These are phyloP conservation scores for Globisporangium barbulae DNA, from an alignment of 352 stramenopile genomes.

Conservation along the genomic window DNA sequence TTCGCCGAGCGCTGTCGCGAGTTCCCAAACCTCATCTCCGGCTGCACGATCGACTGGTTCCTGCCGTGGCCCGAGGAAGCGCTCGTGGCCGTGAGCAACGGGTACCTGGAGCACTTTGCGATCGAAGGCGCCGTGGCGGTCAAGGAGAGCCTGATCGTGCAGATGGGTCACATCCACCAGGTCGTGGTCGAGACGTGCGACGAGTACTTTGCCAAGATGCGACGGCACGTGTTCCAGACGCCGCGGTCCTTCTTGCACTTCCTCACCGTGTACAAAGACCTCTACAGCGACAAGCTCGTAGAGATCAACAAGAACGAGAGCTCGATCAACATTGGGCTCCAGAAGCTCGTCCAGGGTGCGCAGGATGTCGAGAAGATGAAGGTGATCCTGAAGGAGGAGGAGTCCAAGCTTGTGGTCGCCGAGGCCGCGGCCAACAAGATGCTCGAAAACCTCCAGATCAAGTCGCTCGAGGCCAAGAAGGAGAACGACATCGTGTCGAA, in stretches of 20 bases:
- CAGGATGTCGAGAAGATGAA: slow-evolving; percentile 92
- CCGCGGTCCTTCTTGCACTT: slow-evolving; percentile 89
- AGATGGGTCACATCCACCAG: slow-evolving; percentile 78
- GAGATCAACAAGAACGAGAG: slow-evolving; percentile 82
- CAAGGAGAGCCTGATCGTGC: slow-evolving; percentile 58
- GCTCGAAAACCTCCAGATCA: slow-evolving; percentile 73
- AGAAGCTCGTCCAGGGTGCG: slow-evolving; percentile 85
- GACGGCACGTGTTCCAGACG: slow-evolving; percentile 87
- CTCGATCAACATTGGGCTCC: slow-evolving; percentile 82
- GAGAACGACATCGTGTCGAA: slow-evolving; percentile 86
- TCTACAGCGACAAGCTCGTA: slow-evolving; percentile 73
- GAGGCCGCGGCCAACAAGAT: slow-evolving; percentile 83
- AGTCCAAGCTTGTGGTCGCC: slow-evolving; percentile 82
- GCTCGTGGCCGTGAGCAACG: slow-evolving; percentile 76
- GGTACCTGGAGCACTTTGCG: slow-evolving; percentile 65
- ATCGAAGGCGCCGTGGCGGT: slow-evolving; percentile 55
- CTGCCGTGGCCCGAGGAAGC: slow-evolving; percentile 87
- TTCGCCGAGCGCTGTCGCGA: slow-evolving; percentile 84
- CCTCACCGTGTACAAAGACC: slow-evolving; percentile 65
- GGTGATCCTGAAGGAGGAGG: slow-evolving; percentile 79
- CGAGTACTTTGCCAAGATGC: slow-evolving; percentile 75
- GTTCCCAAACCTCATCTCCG: slow-evolving; percentile 86
- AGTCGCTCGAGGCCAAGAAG: slow-evolving; percentile 86
- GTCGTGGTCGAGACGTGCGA: slow-evolving; percentile 64
- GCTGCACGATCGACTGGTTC: slow-evolving; percentile 91